Conservation (phyloP, 2,329 filamentous ascomycete species). For the Cryphonectria naterciae region DNA sequence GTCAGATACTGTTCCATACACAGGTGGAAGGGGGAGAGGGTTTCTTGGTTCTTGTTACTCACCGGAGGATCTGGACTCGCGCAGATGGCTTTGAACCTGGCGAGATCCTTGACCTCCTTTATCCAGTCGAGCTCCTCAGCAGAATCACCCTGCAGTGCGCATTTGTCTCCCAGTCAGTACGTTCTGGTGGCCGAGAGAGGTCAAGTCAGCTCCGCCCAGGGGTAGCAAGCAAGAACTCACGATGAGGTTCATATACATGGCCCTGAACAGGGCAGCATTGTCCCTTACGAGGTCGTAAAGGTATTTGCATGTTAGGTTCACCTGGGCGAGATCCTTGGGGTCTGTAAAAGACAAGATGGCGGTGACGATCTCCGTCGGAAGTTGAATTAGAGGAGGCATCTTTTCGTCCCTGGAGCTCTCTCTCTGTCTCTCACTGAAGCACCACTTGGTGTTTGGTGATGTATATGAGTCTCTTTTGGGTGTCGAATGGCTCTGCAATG, state of each 20-base stretch:
- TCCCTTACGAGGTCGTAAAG: conserved; percentile 59
- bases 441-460: neutral
- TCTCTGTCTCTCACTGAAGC: neutral
- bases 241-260: conserved; percentile 61
- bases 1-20: neutral
- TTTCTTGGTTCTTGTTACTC: conserved; percentile 18
- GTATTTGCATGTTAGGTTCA: conserved; percentile 55
- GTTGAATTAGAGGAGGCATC: conserved; percentile 43
- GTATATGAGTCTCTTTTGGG: too few relatives aligned
- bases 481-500: too few relatives aligned
- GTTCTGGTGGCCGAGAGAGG: neutral
- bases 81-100: conserved; percentile 51
- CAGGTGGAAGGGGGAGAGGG: neutral
- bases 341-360: conserved; percentile 61
- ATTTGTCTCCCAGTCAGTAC: neutral
- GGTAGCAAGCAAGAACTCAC: conserved; percentile 44
- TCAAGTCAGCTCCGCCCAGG: neutral
- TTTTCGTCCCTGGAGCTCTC: conserved; percentile 11
- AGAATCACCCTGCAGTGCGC: conserved; percentile 19
- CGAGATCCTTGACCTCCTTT: conserved; percentile 47
- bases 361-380: conserved; percentile 68
- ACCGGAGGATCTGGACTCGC: conserved; percentile 45
- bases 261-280: conserved; percentile 64
- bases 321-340: conserved; percentile 57
- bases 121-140: conserved; percentile 26